Evolutionary conservation across 2,329 filamentous ascomycete species (phyloP).

Genomic region (Hypoxylon sp.): DNA sequence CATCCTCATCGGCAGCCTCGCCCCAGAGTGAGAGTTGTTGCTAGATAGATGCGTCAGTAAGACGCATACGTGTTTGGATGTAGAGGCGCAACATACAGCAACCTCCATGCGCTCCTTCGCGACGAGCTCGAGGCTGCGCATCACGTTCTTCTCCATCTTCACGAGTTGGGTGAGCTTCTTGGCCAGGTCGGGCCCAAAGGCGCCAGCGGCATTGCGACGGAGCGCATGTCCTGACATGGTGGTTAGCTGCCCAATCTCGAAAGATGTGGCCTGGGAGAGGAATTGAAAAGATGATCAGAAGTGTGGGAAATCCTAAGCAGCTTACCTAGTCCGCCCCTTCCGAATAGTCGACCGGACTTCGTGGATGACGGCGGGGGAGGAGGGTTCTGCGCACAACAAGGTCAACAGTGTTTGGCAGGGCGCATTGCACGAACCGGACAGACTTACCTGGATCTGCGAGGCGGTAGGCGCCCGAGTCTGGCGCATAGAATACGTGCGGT

Average conservation of each 20-base stretch:
- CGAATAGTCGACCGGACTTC: constrained; percentile 91
- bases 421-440: constrained; percentile 23
- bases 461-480: constrained; percentile 95
- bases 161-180: constrained; percentile 98
- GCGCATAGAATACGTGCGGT: constrained; percentile 99
- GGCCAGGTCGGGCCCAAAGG: constrained; percentile 87
- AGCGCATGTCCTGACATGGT: constrained; percentile 71
- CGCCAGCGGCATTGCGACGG: constrained; percentile 80
- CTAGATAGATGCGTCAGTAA: constrained; percentile 61
- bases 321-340: constrained; percentile 87
- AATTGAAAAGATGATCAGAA: constrained; percentile 18
- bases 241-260: constrained; percentile 46
- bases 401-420: constrained; percentile 25
- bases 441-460: constrained; percentile 75
- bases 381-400: constrained; percentile 75
- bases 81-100: constrained; percentile 77
- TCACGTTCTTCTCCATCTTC: constrained; percentile 99
- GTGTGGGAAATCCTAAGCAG: constrained; percentile 9
- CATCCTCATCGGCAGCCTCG: constrained; percentile 94
- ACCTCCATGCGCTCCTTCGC: constrained; percentile 98
- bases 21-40: constrained; percentile 99
- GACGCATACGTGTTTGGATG: background rate
- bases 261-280: background rate
- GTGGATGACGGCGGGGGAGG: constrained; percentile 92
- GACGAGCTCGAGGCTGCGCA: constrained; percentile 97